phyloP scores from a whole-genome alignment of 176 grass and related monocot genomes.

The Poa annua region DNA sequence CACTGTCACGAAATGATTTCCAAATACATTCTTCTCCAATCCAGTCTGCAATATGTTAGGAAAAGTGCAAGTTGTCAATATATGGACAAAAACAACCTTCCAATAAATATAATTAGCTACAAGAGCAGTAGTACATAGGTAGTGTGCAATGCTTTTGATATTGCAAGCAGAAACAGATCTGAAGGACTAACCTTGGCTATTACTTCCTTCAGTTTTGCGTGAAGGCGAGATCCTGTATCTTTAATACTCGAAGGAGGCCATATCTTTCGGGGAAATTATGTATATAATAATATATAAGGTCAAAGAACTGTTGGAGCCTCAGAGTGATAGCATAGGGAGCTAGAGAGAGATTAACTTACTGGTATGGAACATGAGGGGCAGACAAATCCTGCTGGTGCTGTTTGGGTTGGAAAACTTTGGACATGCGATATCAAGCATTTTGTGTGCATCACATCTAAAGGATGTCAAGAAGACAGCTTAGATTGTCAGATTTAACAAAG shows the following conservation, averaged over 20 bases:
- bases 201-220: conserved; percentile 84
- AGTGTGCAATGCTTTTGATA: conserved; percentile 18
- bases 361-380: conserved; percentile 83
- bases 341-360: conserved; percentile 54
- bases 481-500: conserved; percentile 37
- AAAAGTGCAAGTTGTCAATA: conserved; percentile 36
- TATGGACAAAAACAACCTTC: conserved; percentile 24
- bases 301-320: conserved; percentile 33
- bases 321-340: conserved; percentile 15
- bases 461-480: conserved; percentile 17
- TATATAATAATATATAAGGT: conserved; percentile 35
- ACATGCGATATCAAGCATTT: conserved; percentile 90
- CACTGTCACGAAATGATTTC: conserved; percentile 83
- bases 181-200: conserved; percentile 64
- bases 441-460: conserved; percentile 87
- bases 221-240: conserved; percentile 87
- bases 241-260: conserved; percentile 98
- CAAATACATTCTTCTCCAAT: conserved; percentile 95
- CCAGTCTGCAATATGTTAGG: conserved; percentile 76
- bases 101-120: conserved; percentile 19
- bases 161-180: conserved; percentile 30
- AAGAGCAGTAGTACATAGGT: conserved; percentile 3
- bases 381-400: conserved; percentile 85
- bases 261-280: conserved; percentile 54
- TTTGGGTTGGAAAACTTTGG: conserved; percentile 76